phyloP scores from a whole-genome alignment of 139 green algal genomes.

The Auxenochlorella pyrenoidosa region DNA sequence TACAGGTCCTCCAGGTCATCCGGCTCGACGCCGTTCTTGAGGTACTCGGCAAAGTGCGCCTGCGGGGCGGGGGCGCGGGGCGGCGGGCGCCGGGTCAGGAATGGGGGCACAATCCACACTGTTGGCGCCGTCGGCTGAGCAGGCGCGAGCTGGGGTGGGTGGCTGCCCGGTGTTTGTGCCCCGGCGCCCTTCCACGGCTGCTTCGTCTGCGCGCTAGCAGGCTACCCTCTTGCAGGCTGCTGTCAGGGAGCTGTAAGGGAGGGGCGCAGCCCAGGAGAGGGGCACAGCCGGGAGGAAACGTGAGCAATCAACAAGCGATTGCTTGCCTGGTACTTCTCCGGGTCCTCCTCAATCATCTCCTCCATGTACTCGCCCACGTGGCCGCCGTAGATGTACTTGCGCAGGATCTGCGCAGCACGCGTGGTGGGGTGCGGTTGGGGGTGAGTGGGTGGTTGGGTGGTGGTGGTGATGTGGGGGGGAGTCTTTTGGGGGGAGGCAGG shows the following conservation, averaged over 20 bases:
- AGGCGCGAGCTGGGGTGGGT: too few species aligned
- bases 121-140: too few species aligned
- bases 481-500: too few species aligned
- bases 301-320: too few species aligned
- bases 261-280: too few species aligned
- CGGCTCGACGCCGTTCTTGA: constrained; percentile 86
- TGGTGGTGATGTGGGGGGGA: background rate
- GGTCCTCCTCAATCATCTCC: constrained; percentile 95
- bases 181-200: too few species aligned
- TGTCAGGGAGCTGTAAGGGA: too few species aligned
- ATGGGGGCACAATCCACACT: too few species aligned
- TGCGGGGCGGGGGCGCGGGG: constrained; percentile 23
- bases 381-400: constrained; percentile 95
- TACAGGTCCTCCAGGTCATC: constrained; percentile 95
- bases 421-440: background rate
- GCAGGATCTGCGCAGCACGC: constrained; percentile 52
- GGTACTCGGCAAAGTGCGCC: constrained; percentile 88
- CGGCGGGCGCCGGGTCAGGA: background rate
- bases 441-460: background rate
- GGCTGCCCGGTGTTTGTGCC: too few species aligned
- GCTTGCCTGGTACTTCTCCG: constrained; percentile 88
- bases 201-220: too few species aligned
- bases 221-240: too few species aligned
- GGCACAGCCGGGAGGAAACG: too few species aligned
- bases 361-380: constrained; percentile 99